These are phyloP conservation scores for Mycena galopus DNA, from an alignment of 768 basidiomycete genomes.

Conservation along the genomic window DNA sequence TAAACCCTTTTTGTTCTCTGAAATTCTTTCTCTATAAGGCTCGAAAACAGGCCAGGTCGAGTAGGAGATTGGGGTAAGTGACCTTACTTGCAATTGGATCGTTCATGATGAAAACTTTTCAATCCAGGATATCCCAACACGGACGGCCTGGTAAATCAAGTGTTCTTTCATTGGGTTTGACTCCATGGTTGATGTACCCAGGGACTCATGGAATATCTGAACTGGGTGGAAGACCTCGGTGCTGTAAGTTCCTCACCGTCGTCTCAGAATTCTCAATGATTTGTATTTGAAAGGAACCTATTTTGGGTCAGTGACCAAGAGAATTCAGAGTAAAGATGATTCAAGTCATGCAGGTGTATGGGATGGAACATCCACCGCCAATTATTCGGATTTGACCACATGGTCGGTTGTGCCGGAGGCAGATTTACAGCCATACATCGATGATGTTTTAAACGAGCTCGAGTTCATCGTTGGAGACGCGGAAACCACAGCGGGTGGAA, in stretches of 20 bases:
- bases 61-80: conserved; percentile 56
- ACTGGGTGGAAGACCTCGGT: conserved; percentile 56
- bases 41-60: conserved; percentile 48
- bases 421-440: conserved; percentile 29
- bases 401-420: conserved; percentile 52
- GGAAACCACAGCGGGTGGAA: conserved; percentile 53
- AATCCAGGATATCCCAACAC: conserved; percentile 63
- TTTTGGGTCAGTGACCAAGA: conserved; percentile 42
- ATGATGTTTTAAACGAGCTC: conserved; percentile 55
- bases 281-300: conserved; percentile 41
- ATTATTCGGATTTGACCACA: conserved; percentile 53
- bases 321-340: not conserved
- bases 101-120: conserved; percentile 41
- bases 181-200: not conserved
- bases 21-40: conserved; percentile 38
- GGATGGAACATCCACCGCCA: conserved; percentile 44
- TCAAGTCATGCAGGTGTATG: conserved; percentile 40
- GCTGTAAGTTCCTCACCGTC: conserved; percentile 40
- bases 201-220: conserved; percentile 57
- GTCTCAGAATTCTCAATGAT: not conserved
- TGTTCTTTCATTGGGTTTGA: too few relatives aligned
- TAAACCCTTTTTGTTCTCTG: not conserved
- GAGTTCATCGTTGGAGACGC: conserved; percentile 69
- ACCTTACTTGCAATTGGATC: not conserved
- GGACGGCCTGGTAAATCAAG: conserved; percentile 61